Evolutionary conservation across 2,329 filamentous ascomycete species (phyloP).

Genomic region (Hortaea werneckii): DNA sequence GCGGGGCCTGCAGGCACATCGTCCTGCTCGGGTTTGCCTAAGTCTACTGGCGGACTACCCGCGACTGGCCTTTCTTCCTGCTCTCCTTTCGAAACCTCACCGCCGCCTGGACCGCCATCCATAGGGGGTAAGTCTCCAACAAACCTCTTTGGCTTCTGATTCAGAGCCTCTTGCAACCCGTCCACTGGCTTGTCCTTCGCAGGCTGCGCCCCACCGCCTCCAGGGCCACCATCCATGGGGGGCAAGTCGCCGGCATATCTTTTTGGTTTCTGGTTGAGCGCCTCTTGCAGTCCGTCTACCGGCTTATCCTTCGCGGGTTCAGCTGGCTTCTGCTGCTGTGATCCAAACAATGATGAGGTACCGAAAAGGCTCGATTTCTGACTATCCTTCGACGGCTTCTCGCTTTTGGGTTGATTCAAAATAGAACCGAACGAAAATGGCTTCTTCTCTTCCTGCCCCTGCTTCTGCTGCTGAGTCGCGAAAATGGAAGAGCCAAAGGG

Average conservation of each 20-base stretch:
- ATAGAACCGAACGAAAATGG: neutral
- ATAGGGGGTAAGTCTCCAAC: conserved; percentile 11
- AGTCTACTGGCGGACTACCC: conserved; percentile 38
- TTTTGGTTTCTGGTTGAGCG: conserved; percentile 10
- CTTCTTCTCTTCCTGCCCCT: neutral
- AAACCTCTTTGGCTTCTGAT: conserved; percentile 9
- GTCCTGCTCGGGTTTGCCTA: conserved; percentile 25
- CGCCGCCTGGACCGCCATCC: conserved; percentile 2
- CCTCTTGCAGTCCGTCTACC: conserved; percentile 6
- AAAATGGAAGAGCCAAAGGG: too few relatives aligned
- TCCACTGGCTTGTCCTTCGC: too few relatives aligned
- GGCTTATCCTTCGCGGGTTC: too few relatives aligned
- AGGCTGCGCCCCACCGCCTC: conserved; percentile 17
- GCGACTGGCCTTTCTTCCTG: conserved; percentile 28
- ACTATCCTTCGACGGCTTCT: neutral
- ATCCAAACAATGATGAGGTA: too few relatives aligned
- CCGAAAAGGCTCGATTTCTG: too few relatives aligned
- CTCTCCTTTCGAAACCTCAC: conserved; percentile 19
- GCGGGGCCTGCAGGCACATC: conserved; percentile 18
- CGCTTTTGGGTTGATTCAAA: neutral
- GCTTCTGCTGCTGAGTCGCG: too few relatives aligned
- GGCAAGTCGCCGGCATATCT: conserved; percentile 9
- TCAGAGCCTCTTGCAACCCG: conserved; percentile 10
- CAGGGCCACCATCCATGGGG: conserved; percentile 7
- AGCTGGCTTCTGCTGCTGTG: conserved; percentile 6